Base-by-base conservation (phyloP, 2,329 filamentous ascomycete genomes). In the Calonectria honghensis region DNA sequence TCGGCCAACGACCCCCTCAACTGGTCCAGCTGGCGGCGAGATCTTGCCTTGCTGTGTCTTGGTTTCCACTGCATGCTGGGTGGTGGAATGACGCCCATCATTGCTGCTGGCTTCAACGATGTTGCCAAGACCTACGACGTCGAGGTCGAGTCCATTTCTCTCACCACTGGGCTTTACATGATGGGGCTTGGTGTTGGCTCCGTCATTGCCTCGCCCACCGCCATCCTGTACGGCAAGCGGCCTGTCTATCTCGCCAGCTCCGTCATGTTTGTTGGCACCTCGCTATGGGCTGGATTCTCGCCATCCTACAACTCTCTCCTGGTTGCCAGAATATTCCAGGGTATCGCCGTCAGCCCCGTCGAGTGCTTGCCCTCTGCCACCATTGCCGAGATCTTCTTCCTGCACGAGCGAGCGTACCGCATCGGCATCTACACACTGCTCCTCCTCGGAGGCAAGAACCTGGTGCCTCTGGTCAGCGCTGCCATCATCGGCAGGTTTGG, bases 91-190 rank as follows among this genome's bases (percentile, higher is more conserved):
- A 98, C 96, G 0, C 94, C 97, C 0, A 88, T 98, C 37, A 89
- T 98, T 24, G 96, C 96, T 0, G 96, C 97, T 13, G 96, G 96
- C 16, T 98, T 98, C 87, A 93, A 92, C 39, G 88, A 97, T 54
- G 94, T 98, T 16, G 93, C 96, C 1, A 77, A 88, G 0, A 88
- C 90, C 51, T 90, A 94, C 82, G 75, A 90, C 74, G 91, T 98
- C 29, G 88, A 91, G 0, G 91, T 94, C 20, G 91, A 95, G 37
- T 86, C 90, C 67, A 95, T 98, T 5, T 93, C 96, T 3, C 88
- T 98, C 72, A 98, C 96, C 0, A 98, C 96, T 0, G 96, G 96
- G 0, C 86, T 98, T 18, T 98, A 95, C 86, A 98, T 98, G 96
- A 90, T 98, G 91, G 97, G 97, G 0, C 87, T 98, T 50, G 96